These are phyloP conservation scores for Bipolaris gigantea DNA, from an alignment of 2,329 filamentous ascomycete genomes.

Conservation along the genomic window DNA sequence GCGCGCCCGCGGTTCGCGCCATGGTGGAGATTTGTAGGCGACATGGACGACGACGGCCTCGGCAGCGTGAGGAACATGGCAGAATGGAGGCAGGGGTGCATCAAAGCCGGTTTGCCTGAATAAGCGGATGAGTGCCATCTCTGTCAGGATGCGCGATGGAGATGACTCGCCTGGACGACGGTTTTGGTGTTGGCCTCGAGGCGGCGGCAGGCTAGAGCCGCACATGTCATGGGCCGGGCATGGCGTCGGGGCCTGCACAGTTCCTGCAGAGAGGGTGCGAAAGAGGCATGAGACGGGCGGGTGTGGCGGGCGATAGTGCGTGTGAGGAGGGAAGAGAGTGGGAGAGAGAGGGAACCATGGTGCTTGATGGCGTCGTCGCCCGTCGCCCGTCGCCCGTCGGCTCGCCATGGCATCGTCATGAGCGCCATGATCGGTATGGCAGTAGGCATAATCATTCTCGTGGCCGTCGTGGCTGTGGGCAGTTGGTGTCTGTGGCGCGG, in stretches of 20 bases:
- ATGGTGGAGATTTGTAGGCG: constrained; percentile 6
- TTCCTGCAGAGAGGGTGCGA: background rate
- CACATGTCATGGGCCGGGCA: constrained; percentile 7
- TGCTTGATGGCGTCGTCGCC: background rate
- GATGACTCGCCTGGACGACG: constrained; percentile 7
- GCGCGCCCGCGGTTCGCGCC: constrained; percentile 3
- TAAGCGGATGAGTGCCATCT: constrained; percentile 8
- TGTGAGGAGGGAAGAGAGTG: background rate
- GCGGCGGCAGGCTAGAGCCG: constrained; percentile 10
- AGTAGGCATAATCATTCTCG: too few species aligned
- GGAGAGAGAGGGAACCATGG: background rate
- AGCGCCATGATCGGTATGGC: background rate
- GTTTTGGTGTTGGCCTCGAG: constrained; percentile 3
- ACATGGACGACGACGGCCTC: constrained; percentile 5
- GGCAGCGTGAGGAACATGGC: constrained; percentile 7
- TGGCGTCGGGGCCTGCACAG: background rate
- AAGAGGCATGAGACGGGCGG: background rate
- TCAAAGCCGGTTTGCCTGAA: constrained; percentile 6
- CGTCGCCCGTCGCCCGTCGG: background rate
- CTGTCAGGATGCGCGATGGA: constrained; percentile 6
- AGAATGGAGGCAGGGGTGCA: constrained; percentile 4
- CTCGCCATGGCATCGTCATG: background rate
- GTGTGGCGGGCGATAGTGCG: constrained; percentile 2
- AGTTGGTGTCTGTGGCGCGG: background rate
- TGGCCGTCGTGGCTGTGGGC: background rate